Evolutionary conservation across 108 stramenopile genomes (phyloP), one percentile per base, ranked within the genome.

Genomic region (Cyclotella cryptica): DNA sequence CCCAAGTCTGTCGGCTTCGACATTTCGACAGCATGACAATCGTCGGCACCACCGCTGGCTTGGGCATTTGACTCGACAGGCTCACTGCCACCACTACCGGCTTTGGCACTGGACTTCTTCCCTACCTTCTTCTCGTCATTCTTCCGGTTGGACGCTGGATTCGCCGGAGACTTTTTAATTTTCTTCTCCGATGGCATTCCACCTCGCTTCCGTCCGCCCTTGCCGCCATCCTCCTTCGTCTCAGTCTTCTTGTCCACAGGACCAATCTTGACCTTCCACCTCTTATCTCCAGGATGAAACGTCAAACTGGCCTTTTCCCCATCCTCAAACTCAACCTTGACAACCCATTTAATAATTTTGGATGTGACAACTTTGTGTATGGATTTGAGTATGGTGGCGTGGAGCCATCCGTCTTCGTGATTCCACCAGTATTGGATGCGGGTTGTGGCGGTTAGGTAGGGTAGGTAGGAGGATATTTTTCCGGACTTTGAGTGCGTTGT

Each of bases 251-350:
- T 21, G 24, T 10, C 43, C 12, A 27, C 26, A 27, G 1, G 7
- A 0, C 28, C 64, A 44, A 65, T 46, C 43, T 65, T 65, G 43
- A 65, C 30, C 64, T 65, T 65, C 64, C 64, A 65, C 43, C 64
- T 24, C 19, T 13, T 45, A 45, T 65, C 64, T 17, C 24, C 21
- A 5, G 64, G 42, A 45, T 44, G 44, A 65, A 65, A 65, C 1
- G 44, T 0, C 1, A 42, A 4, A 26, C 28, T 13, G 11, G 7
- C 22, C 41, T 65, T 7, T 35, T 45, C 22, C 24, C 43, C 64
- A 17, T 46, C 43, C n/a, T 65, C 24, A 42, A 65, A 65, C 43
- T 45, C 13, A 9, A 65, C 22, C 24, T 65, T 65, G 41, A 45
- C 64, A 4, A 46, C 30, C 64, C 64, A 65, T 27, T 45, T 24